Evolutionary conservation across 805 yeast genomes (phyloP).

Genomic region (Nakazawaea ambrosiae): DNA sequence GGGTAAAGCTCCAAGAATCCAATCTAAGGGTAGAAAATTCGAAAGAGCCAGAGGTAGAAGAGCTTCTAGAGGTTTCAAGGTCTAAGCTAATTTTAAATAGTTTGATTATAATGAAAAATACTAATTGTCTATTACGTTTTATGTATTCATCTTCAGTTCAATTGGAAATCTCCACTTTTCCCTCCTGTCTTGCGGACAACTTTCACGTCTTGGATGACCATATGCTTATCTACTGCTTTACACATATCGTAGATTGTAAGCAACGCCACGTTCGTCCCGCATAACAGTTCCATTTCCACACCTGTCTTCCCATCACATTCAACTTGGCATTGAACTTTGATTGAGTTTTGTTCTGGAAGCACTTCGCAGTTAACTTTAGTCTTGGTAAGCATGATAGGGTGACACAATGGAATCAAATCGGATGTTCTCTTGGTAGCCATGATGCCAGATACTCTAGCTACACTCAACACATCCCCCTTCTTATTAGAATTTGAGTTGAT

Average conservation of each 20-base stretch:
- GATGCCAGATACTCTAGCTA: conserved; percentile 43
- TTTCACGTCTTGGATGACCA: conserved; percentile 30
- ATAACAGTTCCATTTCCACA: conserved; percentile 51
- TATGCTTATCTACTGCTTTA: conserved; percentile 45
- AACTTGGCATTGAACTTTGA: conserved; percentile 30
- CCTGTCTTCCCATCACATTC: conserved; percentile 46
- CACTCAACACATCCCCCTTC: conserved; percentile 45
- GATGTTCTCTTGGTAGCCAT: conserved; percentile 44
- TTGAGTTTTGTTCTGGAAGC: conserved; percentile 12
- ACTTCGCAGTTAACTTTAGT: conserved; percentile 27
- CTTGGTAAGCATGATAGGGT: conserved; percentile 37
- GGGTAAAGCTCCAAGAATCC: conserved; percentile 98
- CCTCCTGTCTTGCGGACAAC: conserved; percentile 40
- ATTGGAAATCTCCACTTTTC: conserved; percentile 18
- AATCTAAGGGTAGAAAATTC: conserved; percentile 98
- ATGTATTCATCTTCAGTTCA: background rate
- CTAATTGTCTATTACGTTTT: background rate
- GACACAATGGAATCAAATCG: conserved; percentile 43
- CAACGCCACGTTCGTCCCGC: conserved; percentile 36
- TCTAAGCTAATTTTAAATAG: conserved; percentile 46
- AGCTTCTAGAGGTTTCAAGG: conserved; percentile 99
- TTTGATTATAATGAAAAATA: conserved; percentile 6
- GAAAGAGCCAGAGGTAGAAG: conserved; percentile 99
- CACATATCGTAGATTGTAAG: conserved; percentile 53
- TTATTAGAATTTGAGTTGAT: conserved; percentile 31